Evolutionary conservation across 257 asterid species (phyloP), one percentile per base, ranked within the genome.

Genomic region (Coffea eugenioides): DNA sequence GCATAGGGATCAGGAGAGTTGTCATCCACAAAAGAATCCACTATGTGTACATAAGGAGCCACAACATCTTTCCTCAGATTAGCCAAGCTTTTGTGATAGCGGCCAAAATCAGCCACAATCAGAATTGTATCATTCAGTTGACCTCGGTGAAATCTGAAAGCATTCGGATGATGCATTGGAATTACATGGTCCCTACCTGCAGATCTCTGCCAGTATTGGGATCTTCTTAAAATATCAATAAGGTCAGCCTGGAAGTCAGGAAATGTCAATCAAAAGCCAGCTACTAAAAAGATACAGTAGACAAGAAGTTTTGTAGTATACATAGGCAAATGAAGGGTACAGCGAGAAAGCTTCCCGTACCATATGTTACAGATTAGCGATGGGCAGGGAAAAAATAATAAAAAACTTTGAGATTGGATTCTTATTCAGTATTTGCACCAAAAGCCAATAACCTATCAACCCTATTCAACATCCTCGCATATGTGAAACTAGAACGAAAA

Each of bases 131-230:
- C 85, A 82, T 90, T 90, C 80, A 95, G 82, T 83, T 82, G 81
- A 76, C 86, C 89, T 56, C 97, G 92, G 76, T 88, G 89, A 77
- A 88, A 93, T 80, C 94, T 91, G 88, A 95, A 93, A 71, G 98
- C 99, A 83, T 95, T 95, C 31, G 99, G 98, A 89, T 95, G 99
- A 82, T 92, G 98, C 88, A 95, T 75, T 23, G 98, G 97, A 69
- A 95, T 90, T 31, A 95, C 94, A 72, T 95, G 99, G 85, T 95
- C 98, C 80, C 89, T 79, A 77, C 99, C 99, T 5, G 87, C 88
- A 36, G 98, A 95, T 39, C 88, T 90, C 81, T 83, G 88, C 97
- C 97, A 95, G 71, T 91, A 87, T 8, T 80, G 82, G 4, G 99
- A 93, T 65, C 85, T 87, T 79, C 84, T 89, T 78, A 95, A 81